A percentile compares a stretch with the other conserved stretches of the same genome.
phyloP scores from a whole-genome alignment of 129 eudicot genomes.

The Chrysanthemum lavandulifolium region DNA sequence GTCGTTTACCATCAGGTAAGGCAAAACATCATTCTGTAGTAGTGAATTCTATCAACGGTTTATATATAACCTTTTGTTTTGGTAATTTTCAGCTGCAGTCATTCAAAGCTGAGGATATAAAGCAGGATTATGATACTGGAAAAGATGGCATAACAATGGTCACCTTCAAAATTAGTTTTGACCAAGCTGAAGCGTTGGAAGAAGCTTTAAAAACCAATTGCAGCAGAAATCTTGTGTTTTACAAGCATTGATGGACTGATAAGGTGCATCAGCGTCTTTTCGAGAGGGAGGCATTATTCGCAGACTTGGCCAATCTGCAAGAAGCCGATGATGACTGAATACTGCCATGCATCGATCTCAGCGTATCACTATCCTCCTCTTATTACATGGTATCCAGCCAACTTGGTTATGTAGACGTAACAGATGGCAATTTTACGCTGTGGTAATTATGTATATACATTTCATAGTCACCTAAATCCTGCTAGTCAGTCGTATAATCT shows the following conservation, averaged over 20 bases:
- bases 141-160: conserved; percentile 89
- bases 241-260: conserved; percentile 40
- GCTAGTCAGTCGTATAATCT: too few species aligned
- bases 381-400: not conserved
- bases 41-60: not conserved
- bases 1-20: conserved; percentile 83
- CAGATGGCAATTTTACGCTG: not conserved
- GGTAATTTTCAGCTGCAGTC: conserved; percentile 64
- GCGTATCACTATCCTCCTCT: not conserved
- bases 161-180: conserved; percentile 81
- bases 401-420: not conserved
- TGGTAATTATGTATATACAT: conserved; percentile 6
- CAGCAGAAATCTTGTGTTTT: conserved; percentile 70
- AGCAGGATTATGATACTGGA: conserved; percentile 96
- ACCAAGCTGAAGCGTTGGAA: conserved; percentile 72
- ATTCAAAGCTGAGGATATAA: conserved; percentile 72
- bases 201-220: conserved; percentile 81
- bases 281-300: not conserved
- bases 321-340: not conserved
- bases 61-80: not conserved
- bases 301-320: not conserved
- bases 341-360: not conserved
- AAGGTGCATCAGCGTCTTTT: too few species aligned
- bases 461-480: too few species aligned
- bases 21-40: not conserved